Conservation (phyloP, 805 yeast species). For the Scheffersomyces amazonensis region DNA sequence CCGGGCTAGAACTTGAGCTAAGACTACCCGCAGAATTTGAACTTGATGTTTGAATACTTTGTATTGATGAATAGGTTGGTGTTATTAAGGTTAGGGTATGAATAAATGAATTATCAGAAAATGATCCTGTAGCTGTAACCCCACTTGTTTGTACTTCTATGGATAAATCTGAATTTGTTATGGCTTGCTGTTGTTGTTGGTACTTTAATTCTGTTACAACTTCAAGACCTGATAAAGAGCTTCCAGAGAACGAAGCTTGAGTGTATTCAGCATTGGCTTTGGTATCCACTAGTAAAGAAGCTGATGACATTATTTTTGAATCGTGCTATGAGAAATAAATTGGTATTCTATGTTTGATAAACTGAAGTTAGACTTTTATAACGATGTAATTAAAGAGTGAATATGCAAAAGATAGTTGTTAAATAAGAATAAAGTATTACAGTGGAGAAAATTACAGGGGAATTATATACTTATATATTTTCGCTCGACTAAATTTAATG, state of each 20-base stretch:
- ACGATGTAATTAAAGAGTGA: no score
- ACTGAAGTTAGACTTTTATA: no score
- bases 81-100: neutral
- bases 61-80: neutral
- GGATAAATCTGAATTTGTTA: neutral
- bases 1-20: neutral
- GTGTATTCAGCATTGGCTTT: neutral
- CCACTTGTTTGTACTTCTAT: neutral
- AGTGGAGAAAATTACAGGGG: no score
- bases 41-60: neutral
- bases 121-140: neutral
- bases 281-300: neutral
- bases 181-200: neutral
- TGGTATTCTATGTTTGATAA: no score
- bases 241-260: neutral
- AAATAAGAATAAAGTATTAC: no score
- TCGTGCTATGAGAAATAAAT: no score
- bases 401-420: no score
- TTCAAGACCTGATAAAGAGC: neutral
- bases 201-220: neutral
- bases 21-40: neutral
- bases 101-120: neutral
- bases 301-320: no score
- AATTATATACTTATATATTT: no score
- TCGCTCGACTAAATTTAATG: no score